Percentiles rank a stretch among this genome's conserved stretches.
phyloP scores from a whole-genome alignment of 148 eudicot species.

The Drosera capensis region DNA sequence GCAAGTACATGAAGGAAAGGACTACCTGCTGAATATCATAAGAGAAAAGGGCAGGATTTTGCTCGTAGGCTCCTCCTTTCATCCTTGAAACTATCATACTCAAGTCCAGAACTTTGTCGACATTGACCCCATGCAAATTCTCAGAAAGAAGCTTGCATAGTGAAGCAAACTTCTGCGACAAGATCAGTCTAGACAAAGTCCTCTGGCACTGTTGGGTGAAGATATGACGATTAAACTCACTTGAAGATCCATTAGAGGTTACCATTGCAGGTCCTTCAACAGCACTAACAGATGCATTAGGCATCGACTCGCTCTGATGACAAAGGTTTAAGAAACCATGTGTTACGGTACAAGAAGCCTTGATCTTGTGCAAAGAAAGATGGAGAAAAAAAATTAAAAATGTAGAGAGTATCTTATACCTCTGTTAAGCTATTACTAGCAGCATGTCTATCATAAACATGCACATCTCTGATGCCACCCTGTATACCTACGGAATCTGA shows the following conservation, averaged over 20 bases:
- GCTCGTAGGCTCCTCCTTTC: conserved; percentile 65
- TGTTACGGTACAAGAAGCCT: background rate
- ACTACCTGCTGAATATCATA: conserved; percentile 72
- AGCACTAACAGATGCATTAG: conserved; percentile 16
- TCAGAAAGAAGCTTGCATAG: conserved; percentile 41
- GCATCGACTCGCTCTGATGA: conserved; percentile 7
- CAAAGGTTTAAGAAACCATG: background rate
- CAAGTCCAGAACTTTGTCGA: conserved; percentile 42
- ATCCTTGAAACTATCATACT: conserved; percentile 35
- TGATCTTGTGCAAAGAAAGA: background rate
- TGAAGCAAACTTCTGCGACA: conserved; percentile 55
- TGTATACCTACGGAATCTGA: conserved; percentile 24
- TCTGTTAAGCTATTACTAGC: conserved; percentile 14
- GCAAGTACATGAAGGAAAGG: conserved; percentile 1
- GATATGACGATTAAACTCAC: conserved; percentile 17
- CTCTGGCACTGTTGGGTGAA: conserved; percentile 32
- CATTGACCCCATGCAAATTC: conserved; percentile 52
- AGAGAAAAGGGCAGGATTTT: conserved; percentile 39
- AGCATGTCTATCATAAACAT: conserved; percentile 10
- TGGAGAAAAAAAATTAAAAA: background rate
- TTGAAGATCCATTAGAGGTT: conserved; percentile 26
- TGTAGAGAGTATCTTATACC: too few relatives aligned
- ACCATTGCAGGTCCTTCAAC: conserved; percentile 16
- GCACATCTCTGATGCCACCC: conserved; percentile 27
- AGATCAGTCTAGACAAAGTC: conserved; percentile 38